Conservation (phyloP, 371 early-diverging fungal species). For the Circinella minor region DNA sequence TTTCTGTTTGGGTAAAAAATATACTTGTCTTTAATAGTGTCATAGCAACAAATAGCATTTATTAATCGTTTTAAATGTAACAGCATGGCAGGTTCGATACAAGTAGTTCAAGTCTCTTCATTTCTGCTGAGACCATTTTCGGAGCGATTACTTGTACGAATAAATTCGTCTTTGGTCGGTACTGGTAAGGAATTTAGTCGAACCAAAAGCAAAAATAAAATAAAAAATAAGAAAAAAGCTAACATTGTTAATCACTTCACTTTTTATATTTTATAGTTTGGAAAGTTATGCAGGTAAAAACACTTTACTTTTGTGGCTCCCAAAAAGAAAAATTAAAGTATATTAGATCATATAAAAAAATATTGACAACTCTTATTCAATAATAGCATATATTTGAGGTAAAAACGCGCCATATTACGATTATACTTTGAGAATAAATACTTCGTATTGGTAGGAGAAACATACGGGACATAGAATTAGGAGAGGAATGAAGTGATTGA, state of each 20-base stretch:
- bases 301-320: not conserved
- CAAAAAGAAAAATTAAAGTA: no score
- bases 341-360: no score
- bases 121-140: constrained; percentile 61
- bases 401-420: not conserved
- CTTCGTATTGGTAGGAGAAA: not conserved
- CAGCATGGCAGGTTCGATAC: constrained; percentile 51
- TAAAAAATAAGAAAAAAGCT: no score
- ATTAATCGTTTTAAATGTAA: not conserved
- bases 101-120: constrained; percentile 62
- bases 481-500: not conserved
- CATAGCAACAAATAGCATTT: not conserved
- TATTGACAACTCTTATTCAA: not conserved
- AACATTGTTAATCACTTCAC: no score
- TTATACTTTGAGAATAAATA: not conserved
- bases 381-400: constrained; percentile 53
- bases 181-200: not conserved
- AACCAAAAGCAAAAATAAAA: no score
- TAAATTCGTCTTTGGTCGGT: constrained; percentile 64
- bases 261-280: constrained; percentile 39
- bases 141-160: constrained; percentile 52
- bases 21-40: not conserved
- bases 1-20: constrained; percentile 44
- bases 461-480: no score
- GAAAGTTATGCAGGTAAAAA: constrained; percentile 70